Evolutionary conservation across 441 rosid genomes (phyloP).

Genomic region (Geranium incanum): DNA sequence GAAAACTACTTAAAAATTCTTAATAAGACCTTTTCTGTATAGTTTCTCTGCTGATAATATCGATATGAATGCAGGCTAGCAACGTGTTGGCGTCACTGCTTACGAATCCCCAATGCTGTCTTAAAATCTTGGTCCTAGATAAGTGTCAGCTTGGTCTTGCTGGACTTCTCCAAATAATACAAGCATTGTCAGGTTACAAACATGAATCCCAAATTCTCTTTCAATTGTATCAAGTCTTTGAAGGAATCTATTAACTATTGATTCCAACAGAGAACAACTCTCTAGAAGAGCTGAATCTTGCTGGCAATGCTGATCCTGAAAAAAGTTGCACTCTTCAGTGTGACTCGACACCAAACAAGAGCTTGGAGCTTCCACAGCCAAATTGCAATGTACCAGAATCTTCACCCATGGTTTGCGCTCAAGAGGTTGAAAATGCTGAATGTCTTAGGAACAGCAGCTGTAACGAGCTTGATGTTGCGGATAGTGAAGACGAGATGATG

Average conservation of each 20-base stretch:
- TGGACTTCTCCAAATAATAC: slow-evolving; percentile 59
- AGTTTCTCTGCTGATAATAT: too few species aligned
- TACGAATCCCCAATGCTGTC: slow-evolving; percentile 45
- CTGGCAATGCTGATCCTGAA: slow-evolving; percentile 39
- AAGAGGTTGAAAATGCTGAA: slow-evolving; percentile 22
- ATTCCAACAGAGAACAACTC: slow-evolving; percentile 47
- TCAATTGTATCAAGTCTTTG: background rate
- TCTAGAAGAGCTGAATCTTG: slow-evolving; percentile 72
- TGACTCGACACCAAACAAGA: slow-evolving; percentile 13
- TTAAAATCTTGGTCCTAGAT: slow-evolving; percentile 52
- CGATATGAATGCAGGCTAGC: slow-evolving; percentile 49
- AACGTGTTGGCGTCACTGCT: slow-evolving; percentile 54
- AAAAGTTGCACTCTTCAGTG: slow-evolving; percentile 15
- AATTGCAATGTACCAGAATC: slow-evolving; percentile 21
- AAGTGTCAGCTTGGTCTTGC: slow-evolving; percentile 68
- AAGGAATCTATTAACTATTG: background rate
- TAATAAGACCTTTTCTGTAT: background rate
- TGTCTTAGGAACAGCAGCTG: slow-evolving; percentile 35
- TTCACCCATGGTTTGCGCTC: background rate
- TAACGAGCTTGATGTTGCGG: slow-evolving; percentile 66
- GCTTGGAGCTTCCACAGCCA: slow-evolving; percentile 22
- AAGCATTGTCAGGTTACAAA: slow-evolving; percentile 62
- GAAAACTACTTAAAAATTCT: background rate
- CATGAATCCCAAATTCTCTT: slow-evolving; percentile 4
- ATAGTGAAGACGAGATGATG: slow-evolving; percentile 62